These are phyloP conservation scores for Colletotrichum cereale DNA, from an alignment of 2,329 filamentous ascomycete species.

Conservation along the genomic window DNA sequence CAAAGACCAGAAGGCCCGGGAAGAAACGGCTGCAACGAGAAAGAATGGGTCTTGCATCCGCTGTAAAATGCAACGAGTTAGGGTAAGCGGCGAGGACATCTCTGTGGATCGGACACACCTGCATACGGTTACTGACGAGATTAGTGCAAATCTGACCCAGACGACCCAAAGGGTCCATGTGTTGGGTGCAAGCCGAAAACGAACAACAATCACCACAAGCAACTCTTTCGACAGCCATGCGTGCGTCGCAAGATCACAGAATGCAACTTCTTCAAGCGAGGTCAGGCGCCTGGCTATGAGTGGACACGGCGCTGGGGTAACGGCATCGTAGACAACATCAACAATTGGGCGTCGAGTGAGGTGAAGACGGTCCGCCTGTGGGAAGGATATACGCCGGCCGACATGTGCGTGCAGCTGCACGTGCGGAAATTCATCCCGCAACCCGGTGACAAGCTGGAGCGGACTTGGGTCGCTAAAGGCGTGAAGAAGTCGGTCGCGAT, in stretches of 20 bases:
- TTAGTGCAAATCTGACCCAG: conserved; percentile 67
- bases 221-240: conserved; percentile 66
- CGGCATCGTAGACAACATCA: conserved; percentile 64
- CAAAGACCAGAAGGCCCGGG: conserved; percentile 62
- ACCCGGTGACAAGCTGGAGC: conserved; percentile 65
- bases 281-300: conserved; percentile 68
- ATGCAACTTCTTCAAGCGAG: conserved; percentile 68
- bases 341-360: conserved; percentile 67
- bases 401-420: conserved; percentile 59
- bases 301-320: conserved; percentile 71
- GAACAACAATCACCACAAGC: conserved; percentile 54
- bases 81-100: conserved; percentile 57
- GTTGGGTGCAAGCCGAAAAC: conserved; percentile 64
- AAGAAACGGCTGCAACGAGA: conserved; percentile 68
- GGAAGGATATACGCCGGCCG: conserved; percentile 63
- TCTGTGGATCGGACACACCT: not conserved
- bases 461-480: conserved; percentile 65
- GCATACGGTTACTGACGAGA: not conserved
- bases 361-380: conserved; percentile 63
- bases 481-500: conserved; percentile 61
- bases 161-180: conserved; percentile 62
- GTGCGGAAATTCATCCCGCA: conserved; percentile 69
- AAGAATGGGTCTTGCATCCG: conserved; percentile 71
- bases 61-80: conserved; percentile 72
- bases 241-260: conserved; percentile 72